phyloP scores from a whole-genome alignment of 768 basidiomycete genomes.

The Phlegmacium glaucopus region DNA sequence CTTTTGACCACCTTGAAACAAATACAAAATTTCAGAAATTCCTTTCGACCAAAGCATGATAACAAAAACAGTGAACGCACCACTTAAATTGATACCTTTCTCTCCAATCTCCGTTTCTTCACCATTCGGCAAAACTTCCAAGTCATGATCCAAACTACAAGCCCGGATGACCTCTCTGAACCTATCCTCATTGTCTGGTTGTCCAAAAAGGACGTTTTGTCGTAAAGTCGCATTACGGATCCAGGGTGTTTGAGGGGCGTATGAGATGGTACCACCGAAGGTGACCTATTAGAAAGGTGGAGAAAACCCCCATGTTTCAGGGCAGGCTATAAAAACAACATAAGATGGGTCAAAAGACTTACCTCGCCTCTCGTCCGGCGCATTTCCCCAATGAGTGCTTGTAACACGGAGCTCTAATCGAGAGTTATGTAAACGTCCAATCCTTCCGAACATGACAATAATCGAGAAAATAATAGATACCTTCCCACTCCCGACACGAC shows the following conservation, averaged over 20 bases:
- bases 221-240: conserved; percentile 66
- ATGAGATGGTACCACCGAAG: conserved; percentile 54
- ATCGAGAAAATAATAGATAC: conserved; percentile 12
- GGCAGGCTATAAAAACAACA: neutral
- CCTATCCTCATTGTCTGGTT: conserved; percentile 59
- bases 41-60: neutral
- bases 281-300: conserved; percentile 25
- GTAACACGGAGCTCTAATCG: conserved; percentile 50
- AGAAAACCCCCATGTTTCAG: neutral
- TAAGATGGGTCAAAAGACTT: neutral
- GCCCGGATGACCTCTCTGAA: conserved; percentile 57
- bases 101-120: conserved; percentile 75
- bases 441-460: neutral
- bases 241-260: conserved; percentile 63
- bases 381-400: conserved; percentile 67
- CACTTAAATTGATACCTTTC: conserved; percentile 70
- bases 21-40: neutral
- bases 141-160: conserved; percentile 68
- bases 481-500: conserved; percentile 73
- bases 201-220: conserved; percentile 75
- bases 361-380: conserved; percentile 47
- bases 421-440: neutral
- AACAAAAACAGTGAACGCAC: conserved; percentile 23
- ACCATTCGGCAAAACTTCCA: conserved; percentile 68
- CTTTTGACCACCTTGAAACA: conserved; percentile 32